A percentile compares a stretch with the other conserved stretches of the same genome.
Evolutionary conservation across 2,329 filamentous ascomycete species (phyloP).

Genomic region (Ceratocystis destructans): DNA sequence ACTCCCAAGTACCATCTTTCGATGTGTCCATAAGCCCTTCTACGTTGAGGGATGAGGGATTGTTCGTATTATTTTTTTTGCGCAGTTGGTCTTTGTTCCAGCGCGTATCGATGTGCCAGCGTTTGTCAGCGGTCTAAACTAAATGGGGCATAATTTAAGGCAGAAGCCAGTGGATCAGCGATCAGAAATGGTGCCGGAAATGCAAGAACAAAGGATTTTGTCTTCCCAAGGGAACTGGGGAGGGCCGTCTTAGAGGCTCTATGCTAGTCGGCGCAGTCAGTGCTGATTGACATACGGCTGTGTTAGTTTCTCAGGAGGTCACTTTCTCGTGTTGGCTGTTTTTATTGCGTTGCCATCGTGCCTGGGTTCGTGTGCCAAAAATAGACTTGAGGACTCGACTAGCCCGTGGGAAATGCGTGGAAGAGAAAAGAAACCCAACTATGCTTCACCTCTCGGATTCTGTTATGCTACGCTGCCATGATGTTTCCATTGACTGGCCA

Average conservation of each 20-base stretch:
- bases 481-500: no score
- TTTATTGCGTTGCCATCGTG: not conserved
- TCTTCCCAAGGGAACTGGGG: not conserved
- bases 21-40: not conserved
- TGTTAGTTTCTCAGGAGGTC: not conserved
- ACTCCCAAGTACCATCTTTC: no score
- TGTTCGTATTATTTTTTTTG: not conserved
- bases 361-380: not conserved
- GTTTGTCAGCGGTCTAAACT: not conserved
- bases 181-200: no score
- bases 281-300: not conserved
- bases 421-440: not conserved
- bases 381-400: not conserved
- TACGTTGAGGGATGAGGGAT: not conserved
- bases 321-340: not conserved
- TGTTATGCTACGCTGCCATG: no score
- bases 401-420: not conserved
- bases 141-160: not conserved
- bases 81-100: not conserved
- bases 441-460: no score
- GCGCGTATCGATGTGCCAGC: not conserved
- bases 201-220: not conserved
- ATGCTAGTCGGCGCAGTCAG: no score
- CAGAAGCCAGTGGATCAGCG: not conserved
- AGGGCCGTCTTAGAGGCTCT: no score